Base-by-base conservation (phyloP, 768 basidiomycete species). In the Kwoniella europaea region DNA sequence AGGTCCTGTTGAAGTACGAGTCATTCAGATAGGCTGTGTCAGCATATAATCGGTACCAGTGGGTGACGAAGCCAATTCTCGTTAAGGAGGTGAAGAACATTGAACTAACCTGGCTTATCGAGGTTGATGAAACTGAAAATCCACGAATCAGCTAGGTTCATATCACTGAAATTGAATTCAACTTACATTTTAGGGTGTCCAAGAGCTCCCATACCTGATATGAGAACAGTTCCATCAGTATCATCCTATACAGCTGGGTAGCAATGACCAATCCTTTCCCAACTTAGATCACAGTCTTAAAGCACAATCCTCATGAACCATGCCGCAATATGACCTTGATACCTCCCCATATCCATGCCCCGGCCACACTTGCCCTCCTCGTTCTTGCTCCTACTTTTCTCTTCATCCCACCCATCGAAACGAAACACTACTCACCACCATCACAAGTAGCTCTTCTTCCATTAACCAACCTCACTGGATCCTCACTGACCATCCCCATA, bases 371-470 rank as follows among this genome's bases (percentile, higher is more conserved):
- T 29, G 3, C 29, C 29, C 46, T 50, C 46, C 24, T 10, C 2
- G 0, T 15, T 3, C 6, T 2, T 10, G 29, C 46, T 53, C 29
- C 9, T 20, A 9, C 27, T 59, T 41, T 3, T 3, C 22, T 16
- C 24, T 58, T 29, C 43, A 60, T 44, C 5, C 3, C 1, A n/a
- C 1, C 15, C 15, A 12, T 18, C 15, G 6, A 55, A 7, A 29
- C 16, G 12, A 35, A 29, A 10, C 46, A 7, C 4, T 18, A 86
- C 92, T 76, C 75, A 98, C 97, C 96, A 78, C 97, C 97, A 82
- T 99, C 96, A 82, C 97, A 99, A 60, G 90, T 87, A 2, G 94
- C 94, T 83, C 89, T 93, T 76, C 96, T 87, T 20, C 89, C 91
- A 56, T 92, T 84, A 10, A 96, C 90, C 56, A 94, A 80, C 63